Evolutionary conservation across 2,329 filamentous ascomycete genomes (phyloP), one percentile per base, ranked within the genome.

Genomic region (Curvularia verruculosa): DNA sequence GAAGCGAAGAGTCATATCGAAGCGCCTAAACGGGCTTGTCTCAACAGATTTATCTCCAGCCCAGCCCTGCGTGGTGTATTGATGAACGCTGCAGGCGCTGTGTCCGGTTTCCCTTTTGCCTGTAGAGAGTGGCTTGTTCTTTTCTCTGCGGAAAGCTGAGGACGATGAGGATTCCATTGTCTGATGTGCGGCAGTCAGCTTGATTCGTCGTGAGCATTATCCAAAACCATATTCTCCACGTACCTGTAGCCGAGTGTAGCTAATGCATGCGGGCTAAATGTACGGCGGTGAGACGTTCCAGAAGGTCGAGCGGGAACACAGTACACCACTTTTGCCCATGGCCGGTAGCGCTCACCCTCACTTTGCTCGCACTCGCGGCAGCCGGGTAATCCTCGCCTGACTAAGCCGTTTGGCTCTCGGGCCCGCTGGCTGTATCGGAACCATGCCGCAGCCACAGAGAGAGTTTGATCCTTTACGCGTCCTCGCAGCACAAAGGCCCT

Each of bases 221-320:
- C 28, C 52, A 47, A n/a, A 36, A 51, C 31, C 46, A 39, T 15
- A 13, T 26, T 34, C 41, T 29, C 29, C 26, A 45, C 39, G 39
- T 54, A 49, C 47, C 44, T 29, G 53, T 47, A 56, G 40, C 53
- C 36, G 40, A 52, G 37, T 41, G 36, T 34, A 47, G 43, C 48
- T 56, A 56, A 56, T 36, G 53, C 54, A 56, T 36, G 53, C 54
- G 19, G 24, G 23, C 31, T 52, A n/a, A n/a, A 49, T 29, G 24
- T 56, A n/a, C 53, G 50, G 54, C 54, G 54, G 54, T 56, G 54
- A 56, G 54, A 48, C 54, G 54, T 56, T 56, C 54, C 43, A 53
- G 54, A 56, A 56, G 49, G 53, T 52, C 31, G 47, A 55, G 41
- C 53, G 53, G 53, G 26, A 56, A 34, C 31, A 26, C 10, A n/a